Evolutionary conservation across 1,139 yeast species (phyloP).

Genomic region (Pichiaceae sp.): DNA sequence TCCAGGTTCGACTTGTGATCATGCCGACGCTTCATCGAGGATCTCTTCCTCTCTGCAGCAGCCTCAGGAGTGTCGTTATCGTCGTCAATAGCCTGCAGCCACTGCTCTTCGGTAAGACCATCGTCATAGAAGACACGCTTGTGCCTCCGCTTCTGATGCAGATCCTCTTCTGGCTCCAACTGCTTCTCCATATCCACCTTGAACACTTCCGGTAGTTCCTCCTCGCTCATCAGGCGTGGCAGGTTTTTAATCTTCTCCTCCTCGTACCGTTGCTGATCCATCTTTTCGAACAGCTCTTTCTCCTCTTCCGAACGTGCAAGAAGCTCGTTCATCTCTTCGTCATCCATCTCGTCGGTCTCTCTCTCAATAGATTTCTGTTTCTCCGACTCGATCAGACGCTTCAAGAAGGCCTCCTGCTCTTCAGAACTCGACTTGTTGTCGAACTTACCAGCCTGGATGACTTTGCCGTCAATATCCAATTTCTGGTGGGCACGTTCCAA

Average conservation of each 20-base stretch:
- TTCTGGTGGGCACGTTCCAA: slow-evolving; percentile 77
- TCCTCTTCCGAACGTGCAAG: slow-evolving; percentile 63
- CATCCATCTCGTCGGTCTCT: slow-evolving; percentile 51
- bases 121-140: slow-evolving; percentile 57
- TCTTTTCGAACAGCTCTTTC: slow-evolving; percentile 39
- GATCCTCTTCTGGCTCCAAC: slow-evolving; percentile 38
- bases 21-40: slow-evolving; percentile 16
- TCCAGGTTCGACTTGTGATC: slow-evolving; percentile 9
- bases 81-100: slow-evolving; percentile 65
- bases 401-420: slow-evolving; percentile 71
- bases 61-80: slow-evolving; percentile 41
- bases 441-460: slow-evolving; percentile 82
- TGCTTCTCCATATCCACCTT: slow-evolving; percentile 57
- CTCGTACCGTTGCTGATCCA: slow-evolving; percentile 52
- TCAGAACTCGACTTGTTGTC: slow-evolving; percentile 77
- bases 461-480: slow-evolving; percentile 80
- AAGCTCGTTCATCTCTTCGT: slow-evolving; percentile 66
- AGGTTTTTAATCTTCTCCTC: slow-evolving; percentile 19
- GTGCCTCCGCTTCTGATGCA: slow-evolving; percentile 60
- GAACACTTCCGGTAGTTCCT: slow-evolving; percentile 62
- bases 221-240: slow-evolving; percentile 47
- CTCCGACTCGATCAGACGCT: slow-evolving; percentile 64
- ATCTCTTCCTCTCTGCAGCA: slow-evolving; percentile 24
- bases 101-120: slow-evolving; percentile 68
- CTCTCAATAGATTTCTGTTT: slow-evolving; percentile 45